Conservation (phyloP, 495 filamentous ascomycete genomes). For the Penicillium pancosmium region DNA sequence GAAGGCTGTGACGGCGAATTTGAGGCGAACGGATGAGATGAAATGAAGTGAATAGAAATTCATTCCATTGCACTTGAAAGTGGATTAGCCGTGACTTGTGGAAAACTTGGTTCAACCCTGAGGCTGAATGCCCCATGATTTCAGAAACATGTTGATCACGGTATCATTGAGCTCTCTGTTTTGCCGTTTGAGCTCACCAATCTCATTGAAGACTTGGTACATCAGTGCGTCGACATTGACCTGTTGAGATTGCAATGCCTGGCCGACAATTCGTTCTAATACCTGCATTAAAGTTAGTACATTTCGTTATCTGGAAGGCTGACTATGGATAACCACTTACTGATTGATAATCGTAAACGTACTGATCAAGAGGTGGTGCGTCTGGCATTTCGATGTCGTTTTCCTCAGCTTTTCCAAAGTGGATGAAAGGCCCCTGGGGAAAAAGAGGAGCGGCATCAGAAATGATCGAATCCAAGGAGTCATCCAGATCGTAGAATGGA, state of each 20-base stretch:
- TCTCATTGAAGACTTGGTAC: background rate
- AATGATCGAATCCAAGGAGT: background rate
- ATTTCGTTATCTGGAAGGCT: background rate
- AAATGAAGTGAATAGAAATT: background rate
- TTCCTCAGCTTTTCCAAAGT: background rate
- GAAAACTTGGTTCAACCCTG: background rate
- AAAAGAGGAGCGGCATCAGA: background rate
- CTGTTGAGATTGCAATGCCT: background rate
- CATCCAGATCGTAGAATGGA: background rate
- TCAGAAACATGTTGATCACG: background rate
- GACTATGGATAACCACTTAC: background rate
- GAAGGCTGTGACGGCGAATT: background rate
- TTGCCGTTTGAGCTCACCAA: background rate
- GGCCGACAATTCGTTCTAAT: background rate
- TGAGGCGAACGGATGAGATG: background rate
- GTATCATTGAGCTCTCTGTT: background rate
- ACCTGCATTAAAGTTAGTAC: background rate
- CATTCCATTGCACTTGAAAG: background rate
- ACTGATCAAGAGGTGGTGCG: background rate
- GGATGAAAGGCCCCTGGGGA: background rate
- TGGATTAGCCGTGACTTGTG: background rate
- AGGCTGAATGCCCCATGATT: background rate
- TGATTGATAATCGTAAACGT: background rate
- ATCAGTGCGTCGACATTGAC: background rate
- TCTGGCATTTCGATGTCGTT: background rate